phyloP scores from a whole-genome alignment of 352 stramenopile genomes.

The Blastocystis sp. region DNA sequence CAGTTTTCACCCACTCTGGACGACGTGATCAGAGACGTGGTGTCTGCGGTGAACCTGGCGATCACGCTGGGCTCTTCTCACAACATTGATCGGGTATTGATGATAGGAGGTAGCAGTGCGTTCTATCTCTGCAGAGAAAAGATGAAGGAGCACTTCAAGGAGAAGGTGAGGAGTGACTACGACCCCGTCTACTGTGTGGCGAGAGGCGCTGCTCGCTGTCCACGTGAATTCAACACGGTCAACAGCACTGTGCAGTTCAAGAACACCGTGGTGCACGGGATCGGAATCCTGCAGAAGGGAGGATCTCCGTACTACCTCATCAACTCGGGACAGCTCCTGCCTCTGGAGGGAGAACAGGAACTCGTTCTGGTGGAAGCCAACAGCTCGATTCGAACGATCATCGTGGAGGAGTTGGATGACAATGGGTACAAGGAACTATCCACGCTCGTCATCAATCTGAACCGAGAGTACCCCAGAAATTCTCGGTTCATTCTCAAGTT shows the following conservation, averaged over 20 bases:
- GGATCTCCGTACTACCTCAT: not conserved
- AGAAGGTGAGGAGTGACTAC: not conserved
- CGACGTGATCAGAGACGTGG: not conserved
- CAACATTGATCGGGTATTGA: not conserved
- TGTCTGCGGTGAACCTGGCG: not conserved
- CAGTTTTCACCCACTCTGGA: not conserved
- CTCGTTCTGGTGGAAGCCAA: not conserved
- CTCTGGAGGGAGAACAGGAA: not conserved
- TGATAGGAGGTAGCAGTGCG: not conserved
- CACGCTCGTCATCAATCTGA: not conserved
- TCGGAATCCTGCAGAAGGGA: not conserved
- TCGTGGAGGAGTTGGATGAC: not conserved
- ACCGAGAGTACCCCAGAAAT: not conserved
- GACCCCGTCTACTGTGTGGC: not conserved
- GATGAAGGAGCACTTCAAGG: not conserved
- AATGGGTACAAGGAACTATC: not conserved
- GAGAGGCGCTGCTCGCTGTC: not conserved
- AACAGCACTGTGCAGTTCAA: not conserved
- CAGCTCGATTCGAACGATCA: not conserved
- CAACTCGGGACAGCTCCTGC: not conserved
- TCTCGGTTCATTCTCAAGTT: not conserved
- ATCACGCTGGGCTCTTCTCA: not conserved
- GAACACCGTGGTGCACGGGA: not conserved
- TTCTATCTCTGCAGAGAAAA: not conserved
- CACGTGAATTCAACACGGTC: not conserved